Evolutionary conservation across 768 basidiomycete species (phyloP).

Genomic region (Pisolithus albus): DNA sequence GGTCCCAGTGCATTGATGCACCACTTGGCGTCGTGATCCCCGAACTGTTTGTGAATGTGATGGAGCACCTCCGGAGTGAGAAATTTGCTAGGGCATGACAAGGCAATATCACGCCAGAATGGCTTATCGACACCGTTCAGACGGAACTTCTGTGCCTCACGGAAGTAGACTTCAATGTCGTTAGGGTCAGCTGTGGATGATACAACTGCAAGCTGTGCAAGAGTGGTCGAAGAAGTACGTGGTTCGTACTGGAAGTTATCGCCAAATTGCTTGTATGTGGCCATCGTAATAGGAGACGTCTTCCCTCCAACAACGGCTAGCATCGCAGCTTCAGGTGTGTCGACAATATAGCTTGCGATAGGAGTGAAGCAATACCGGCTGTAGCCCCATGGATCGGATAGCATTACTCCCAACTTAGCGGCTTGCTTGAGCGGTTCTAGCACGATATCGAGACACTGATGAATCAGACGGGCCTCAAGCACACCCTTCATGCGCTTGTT

Average conservation of each 20-base stretch:
- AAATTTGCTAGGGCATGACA: conserved; percentile 28
- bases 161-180: neutral
- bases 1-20: conserved; percentile 11
- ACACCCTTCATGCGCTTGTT: conserved; percentile 11
- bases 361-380: conserved; percentile 21
- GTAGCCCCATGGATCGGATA: conserved; percentile 21
- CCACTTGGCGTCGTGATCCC: conserved; percentile 23
- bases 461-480: conserved; percentile 21
- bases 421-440: conserved; percentile 25
- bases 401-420: conserved; percentile 19
- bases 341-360: conserved; percentile 25
- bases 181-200: neutral
- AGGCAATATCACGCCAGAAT: conserved; percentile 33
- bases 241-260: neutral
- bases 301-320: conserved; percentile 23
- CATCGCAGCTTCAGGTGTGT: conserved; percentile 27
- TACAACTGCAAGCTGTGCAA: neutral
- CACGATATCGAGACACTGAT: conserved; percentile 26
- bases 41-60: conserved; percentile 31
- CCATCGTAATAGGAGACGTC: conserved; percentile 27
- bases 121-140: conserved; percentile 15
- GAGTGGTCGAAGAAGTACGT: neutral
- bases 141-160: neutral
- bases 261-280: conserved; percentile 25
- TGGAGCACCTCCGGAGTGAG: conserved; percentile 34